phyloP scores from a whole-genome alignment of 2,329 filamentous ascomycete species.

The Catunica adiposa region DNA sequence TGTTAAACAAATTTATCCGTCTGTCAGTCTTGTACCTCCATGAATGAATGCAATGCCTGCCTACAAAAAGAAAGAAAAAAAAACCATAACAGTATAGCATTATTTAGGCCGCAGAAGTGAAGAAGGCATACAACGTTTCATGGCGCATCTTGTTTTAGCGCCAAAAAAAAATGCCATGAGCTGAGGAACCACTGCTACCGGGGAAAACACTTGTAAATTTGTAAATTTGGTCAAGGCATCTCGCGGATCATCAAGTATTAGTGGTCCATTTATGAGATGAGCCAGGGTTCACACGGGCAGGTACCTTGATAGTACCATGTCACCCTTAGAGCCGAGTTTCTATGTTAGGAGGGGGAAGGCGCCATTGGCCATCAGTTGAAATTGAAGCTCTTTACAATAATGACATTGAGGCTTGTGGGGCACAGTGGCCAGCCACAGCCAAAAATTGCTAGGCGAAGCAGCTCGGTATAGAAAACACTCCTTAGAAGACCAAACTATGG shows the following conservation, averaged over 20 bases:
- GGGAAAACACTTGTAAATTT: background rate
- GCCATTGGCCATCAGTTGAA: too few species aligned
- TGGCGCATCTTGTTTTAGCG: background rate
- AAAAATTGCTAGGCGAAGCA: too few species aligned
- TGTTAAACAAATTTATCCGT: too few species aligned
- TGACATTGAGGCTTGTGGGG: too few species aligned
- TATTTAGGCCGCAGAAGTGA: background rate
- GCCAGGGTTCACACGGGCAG: background rate
- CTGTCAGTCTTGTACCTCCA: too few species aligned
- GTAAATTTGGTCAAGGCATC: background rate
- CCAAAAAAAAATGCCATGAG: background rate
- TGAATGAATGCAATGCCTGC: too few species aligned
- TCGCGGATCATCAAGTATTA: background rate
- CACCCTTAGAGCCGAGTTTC: background rate
- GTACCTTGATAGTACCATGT: background rate
- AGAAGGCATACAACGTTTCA: background rate
- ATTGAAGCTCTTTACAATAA: too few species aligned
- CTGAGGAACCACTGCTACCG: background rate
- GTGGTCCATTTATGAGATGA: background rate
- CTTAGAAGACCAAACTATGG: too few species aligned
- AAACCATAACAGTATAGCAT: too few species aligned
- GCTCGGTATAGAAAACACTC: too few species aligned
- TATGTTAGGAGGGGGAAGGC: background rate
- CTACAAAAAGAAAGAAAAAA: background rate
- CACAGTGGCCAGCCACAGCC: too few species aligned